These are phyloP conservation scores for Ascochyta pisi DNA, from an alignment of 2,329 filamentous ascomycete species.

Conservation along the genomic window DNA sequence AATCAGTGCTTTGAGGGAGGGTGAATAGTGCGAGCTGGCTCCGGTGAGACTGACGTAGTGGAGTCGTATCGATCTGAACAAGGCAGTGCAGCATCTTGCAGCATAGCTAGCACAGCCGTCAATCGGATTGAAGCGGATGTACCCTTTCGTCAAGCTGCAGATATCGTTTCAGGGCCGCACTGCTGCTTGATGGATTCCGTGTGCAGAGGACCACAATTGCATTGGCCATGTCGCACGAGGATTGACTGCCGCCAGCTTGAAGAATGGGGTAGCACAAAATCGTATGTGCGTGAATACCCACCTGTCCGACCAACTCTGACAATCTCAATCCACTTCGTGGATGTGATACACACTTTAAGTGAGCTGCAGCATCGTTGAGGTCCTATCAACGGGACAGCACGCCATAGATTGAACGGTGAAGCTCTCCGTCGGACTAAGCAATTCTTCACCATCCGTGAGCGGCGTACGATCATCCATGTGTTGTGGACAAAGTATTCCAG, in stretches of 20 bases:
- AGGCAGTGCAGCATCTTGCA: conserved; percentile 8
- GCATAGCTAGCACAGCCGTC: neutral
- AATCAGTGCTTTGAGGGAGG: neutral
- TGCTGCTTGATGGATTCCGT: neutral
- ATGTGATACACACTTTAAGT: neutral
- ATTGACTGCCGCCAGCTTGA: neutral
- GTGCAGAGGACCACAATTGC: neutral
- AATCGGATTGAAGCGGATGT: neutral
- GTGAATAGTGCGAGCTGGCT: neutral
- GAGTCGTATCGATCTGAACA: neutral
- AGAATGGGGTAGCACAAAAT: neutral
- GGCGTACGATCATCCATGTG: neutral
- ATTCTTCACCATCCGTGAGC: neutral
- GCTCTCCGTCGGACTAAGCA: neutral
- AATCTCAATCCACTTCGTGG: neutral
- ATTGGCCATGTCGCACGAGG: neutral
- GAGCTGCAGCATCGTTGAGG: neutral
- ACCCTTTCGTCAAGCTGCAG: neutral
- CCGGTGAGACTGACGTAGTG: neutral
- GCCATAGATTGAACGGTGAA: neutral
- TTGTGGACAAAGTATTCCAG: neutral
- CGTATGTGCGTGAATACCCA: neutral
- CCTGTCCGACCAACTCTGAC: neutral
- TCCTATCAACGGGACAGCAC: neutral
- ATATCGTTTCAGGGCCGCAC: neutral